Conservation (phyloP, 169 alveolate genomes). For the Cyclospora cayetanensis region DNA sequence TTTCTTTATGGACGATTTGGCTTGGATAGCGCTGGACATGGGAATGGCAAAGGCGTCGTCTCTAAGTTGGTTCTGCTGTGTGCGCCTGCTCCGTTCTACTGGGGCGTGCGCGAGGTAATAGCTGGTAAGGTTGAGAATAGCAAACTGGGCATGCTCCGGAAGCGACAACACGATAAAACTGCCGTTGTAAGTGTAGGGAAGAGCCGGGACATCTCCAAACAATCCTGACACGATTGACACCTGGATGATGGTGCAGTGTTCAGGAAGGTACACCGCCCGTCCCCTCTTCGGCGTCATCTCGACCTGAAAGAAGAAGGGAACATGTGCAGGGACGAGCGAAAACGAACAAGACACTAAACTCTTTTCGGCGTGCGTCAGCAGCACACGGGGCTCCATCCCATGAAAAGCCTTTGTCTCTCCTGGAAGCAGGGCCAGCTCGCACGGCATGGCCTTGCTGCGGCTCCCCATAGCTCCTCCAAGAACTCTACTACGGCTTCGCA, state of each 20-base stretch:
- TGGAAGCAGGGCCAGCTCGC: constrained; percentile 44
- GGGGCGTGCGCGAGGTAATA: constrained; percentile 80
- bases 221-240: constrained; percentile 83
- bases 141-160: constrained; percentile 83
- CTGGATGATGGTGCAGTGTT: constrained; percentile 77
- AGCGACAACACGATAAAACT: constrained; percentile 81
- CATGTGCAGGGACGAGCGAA: constrained; percentile 81
- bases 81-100: constrained; percentile 29
- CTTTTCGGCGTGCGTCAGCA: constrained; percentile 9
- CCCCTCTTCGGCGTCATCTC: constrained; percentile 67
- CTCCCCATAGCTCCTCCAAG: constrained; percentile 52
- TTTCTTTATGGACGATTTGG: not conserved
- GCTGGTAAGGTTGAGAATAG: constrained; percentile 82
- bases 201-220: constrained; percentile 81
- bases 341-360: constrained; percentile 70
- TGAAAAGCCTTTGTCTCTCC: constrained; percentile 71
- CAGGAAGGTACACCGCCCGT: not conserved
- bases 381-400: constrained; percentile 49
- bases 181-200: constrained; percentile 87
- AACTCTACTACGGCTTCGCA: constrained; percentile 38
- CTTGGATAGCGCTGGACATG: constrained; percentile 11
- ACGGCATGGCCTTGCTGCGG: constrained; percentile 38
- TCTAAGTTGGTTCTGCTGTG: constrained; percentile 16
- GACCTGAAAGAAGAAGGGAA: constrained; percentile 81
- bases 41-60: constrained; percentile 34